Conservation (phyloP, 2,329 filamentous ascomycete species). For the Nannizziopsis barbatae region DNA sequence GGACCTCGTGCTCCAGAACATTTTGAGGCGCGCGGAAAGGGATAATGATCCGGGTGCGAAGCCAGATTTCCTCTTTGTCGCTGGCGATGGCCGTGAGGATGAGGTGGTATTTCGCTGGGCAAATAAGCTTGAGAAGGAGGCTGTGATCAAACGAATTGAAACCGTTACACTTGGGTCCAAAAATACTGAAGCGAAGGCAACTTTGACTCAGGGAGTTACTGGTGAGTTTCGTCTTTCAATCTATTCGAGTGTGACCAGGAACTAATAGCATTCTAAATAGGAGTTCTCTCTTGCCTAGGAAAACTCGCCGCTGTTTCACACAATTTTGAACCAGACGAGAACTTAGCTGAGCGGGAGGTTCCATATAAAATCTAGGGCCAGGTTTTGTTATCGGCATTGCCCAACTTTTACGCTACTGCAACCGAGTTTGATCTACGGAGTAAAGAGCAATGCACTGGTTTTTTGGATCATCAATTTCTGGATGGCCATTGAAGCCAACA, state of each 20-base stretch:
- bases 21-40: conserved; percentile 47
- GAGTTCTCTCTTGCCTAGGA: conserved; percentile 20
- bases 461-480: no score
- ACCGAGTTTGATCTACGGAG: no score
- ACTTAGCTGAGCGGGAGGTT: not conserved
- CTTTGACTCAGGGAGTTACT: conserved; percentile 81
- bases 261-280: conserved; percentile 15
- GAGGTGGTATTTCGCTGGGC: conserved; percentile 94
- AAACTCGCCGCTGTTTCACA: conserved; percentile 16
- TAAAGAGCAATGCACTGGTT: no score
- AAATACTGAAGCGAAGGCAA: conserved; percentile 78
- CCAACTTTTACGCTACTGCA: no score
- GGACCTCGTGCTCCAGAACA: conserved; percentile 55
- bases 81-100: conserved; percentile 85
- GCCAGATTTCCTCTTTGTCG: conserved; percentile 77
- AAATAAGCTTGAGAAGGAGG: conserved; percentile 55
- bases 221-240: conserved; percentile 44
- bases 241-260: not conserved
- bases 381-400: no score
- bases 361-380: not conserved
- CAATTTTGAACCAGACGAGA: not conserved
- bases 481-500: no score
- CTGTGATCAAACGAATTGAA: conserved; percentile 56
- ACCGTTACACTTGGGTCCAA: conserved; percentile 79
- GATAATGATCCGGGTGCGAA: conserved; percentile 26